Base-by-base conservation (phyloP, 1,284 basidiomycete genomes). In the Trametes pubescens region DNA sequence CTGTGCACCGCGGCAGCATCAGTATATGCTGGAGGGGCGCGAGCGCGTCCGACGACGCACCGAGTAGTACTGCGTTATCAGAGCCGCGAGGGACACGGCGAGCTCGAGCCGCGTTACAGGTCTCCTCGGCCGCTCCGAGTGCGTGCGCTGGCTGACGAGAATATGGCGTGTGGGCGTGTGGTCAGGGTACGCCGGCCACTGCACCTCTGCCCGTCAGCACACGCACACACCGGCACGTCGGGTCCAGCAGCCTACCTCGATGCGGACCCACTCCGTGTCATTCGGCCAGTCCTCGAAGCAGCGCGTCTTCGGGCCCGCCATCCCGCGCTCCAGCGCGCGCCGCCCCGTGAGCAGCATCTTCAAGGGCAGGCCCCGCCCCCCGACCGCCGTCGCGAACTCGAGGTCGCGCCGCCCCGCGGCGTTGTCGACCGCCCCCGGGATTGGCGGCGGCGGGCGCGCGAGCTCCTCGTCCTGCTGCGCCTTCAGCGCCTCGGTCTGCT, bases 111-210 rank as follows among this genome's bases (percentile, higher is more conserved):
- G 57, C 4, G 57, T 67, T 2, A 52, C 44, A 2, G 63, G 60
- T 29, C 61, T 43, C 29, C 66, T 32, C 26, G 37, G 49, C 16
- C 29, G 37, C 8, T 47, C 60, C 32, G 16, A 44, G 26, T 49
- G 44, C 21, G 40, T 37, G 18, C 58, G 58, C 24, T 51, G 49
- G 13, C 57, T 56, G 48, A 65, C 59, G 4, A 59, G n/a, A 40
- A 67, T 53, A 16, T 58, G 57, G 22, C 61, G 60, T 1, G 37
- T 43, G 9, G 61, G 61, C 13, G 53, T 54, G 43, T 67, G 61
- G 21, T 65, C 58, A 2, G 66, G 66, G 40, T 65, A 67, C n/a
- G 66, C 66, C 18, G 66, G 63, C 66, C 66, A 67, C 66, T 67
- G 37, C 38, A 49, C 16, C 14, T 40, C 16, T 21, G 22, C 40